These are phyloP conservation scores for Colletotrichum cereale DNA, from an alignment of 2,329 filamentous ascomycete species.

Conservation along the genomic window DNA sequence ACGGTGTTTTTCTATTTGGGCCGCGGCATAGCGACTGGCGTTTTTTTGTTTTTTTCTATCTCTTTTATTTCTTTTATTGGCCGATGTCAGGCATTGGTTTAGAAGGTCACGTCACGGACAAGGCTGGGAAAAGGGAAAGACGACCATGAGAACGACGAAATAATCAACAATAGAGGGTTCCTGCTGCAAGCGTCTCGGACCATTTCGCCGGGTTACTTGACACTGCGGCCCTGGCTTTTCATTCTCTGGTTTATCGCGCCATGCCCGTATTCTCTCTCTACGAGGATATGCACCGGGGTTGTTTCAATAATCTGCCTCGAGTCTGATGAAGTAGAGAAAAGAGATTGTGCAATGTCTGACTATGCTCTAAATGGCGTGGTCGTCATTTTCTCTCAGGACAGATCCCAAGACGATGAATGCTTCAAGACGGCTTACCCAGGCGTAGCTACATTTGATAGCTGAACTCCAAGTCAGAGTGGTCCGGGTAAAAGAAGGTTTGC, in stretches of 20 bases:
- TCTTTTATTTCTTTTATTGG: neutral
- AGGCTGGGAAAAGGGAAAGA: neutral
- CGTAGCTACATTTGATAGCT: neutral
- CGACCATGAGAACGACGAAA: neutral
- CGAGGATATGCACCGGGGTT: too few relatives aligned
- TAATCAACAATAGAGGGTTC: neutral
- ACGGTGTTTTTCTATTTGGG: neutral
- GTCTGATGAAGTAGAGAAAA: neutral
- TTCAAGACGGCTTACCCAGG: neutral
- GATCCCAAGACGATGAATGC: neutral
- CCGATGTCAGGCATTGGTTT: neutral
- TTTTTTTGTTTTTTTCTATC: neutral
- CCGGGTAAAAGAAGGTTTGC: neutral
- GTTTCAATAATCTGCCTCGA: neutral
- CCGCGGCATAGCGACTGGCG: conserved; percentile 35
- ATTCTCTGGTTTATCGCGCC: too few relatives aligned
- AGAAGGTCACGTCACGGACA: neutral
- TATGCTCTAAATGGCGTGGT: neutral
- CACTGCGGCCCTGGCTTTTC: too few relatives aligned
- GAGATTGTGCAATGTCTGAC: neutral
- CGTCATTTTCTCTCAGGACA: neutral
- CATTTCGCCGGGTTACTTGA: too few relatives aligned
- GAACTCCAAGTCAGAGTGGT: neutral
- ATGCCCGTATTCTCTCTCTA: too few relatives aligned
- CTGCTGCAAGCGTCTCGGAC: neutral